These are phyloP conservation scores for Xanthoconium stramineum DNA, from an alignment of 768 basidiomycete species.

Conservation along the genomic window DNA sequence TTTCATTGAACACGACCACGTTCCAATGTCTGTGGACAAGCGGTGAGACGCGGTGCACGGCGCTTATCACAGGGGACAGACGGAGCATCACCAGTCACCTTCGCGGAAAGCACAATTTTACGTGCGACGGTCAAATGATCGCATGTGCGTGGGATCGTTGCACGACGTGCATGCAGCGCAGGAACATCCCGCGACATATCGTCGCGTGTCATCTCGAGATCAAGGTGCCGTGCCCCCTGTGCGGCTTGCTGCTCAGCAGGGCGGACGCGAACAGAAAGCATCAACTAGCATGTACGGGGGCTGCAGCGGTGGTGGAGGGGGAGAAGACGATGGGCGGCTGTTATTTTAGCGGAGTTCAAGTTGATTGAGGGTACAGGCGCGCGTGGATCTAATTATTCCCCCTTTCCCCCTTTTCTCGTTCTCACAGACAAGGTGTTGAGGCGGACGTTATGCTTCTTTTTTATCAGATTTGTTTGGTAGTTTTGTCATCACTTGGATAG, in stretches of 20 bases:
- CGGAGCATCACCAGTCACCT: constrained; percentile 21
- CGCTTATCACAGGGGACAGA: constrained; percentile 16
- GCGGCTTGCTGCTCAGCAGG: constrained; percentile 19
- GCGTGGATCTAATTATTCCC: not conserved
- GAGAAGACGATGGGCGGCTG: constrained; percentile 1
- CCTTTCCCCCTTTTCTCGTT: not conserved
- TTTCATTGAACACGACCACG: not conserved
- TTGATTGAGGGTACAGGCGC: constrained; percentile 1
- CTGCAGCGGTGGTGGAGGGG: not conserved
- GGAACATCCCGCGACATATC: constrained; percentile 27
- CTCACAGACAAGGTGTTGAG: not conserved
- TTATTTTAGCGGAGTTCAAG: constrained; percentile 13
- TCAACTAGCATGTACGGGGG: constrained; percentile 7
- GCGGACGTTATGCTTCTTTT: not conserved
- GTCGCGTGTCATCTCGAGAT: constrained; percentile 23
- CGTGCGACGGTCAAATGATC: constrained; percentile 12
- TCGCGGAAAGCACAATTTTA: constrained; percentile 18
- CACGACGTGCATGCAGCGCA: constrained; percentile 16
- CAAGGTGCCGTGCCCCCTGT: constrained; percentile 16
- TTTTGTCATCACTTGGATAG: not conserved
- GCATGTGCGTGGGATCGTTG: constrained; percentile 21
- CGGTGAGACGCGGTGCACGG: constrained; percentile 9
- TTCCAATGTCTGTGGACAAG: constrained; percentile 23
- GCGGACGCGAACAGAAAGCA: constrained; percentile 27
- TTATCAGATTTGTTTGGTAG: not conserved